These are phyloP conservation scores for Penicillium goetzii DNA, from an alignment of 495 filamentous ascomycete genomes.

Conservation along the genomic window DNA sequence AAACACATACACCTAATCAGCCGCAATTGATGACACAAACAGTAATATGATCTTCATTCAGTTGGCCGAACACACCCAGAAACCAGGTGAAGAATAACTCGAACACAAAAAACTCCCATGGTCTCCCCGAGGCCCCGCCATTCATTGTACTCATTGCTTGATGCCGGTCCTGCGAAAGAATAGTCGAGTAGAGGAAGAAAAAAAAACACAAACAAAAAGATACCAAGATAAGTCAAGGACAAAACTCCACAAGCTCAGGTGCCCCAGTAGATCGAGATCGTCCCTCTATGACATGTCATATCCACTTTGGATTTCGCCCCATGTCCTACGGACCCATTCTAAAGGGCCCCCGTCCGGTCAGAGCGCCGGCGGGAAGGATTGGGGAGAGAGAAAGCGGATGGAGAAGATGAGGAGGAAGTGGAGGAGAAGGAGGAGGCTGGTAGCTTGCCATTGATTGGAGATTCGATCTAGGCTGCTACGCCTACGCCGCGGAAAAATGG, in stretches of 20 bases:
- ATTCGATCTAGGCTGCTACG: constrained; percentile 7
- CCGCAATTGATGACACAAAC: background rate
- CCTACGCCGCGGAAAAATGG: background rate
- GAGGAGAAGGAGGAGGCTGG: background rate
- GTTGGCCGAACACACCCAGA: background rate
- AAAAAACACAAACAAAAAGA: background rate
- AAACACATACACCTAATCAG: background rate
- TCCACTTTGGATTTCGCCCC: constrained; percentile 2
- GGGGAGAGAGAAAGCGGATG: constrained; percentile 6
- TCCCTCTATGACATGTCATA: constrained; percentile 8
- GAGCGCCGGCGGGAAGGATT: background rate
- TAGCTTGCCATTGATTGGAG: background rate
- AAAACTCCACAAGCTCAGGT: background rate
- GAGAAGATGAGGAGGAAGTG: background rate
- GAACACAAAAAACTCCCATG: constrained; percentile 34
- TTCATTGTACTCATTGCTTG: constrained; percentile 37
- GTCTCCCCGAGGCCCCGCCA: constrained; percentile 31
- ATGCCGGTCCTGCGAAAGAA: constrained; percentile 21
- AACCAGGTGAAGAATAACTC: constrained; percentile 6
- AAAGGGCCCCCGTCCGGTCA: background rate
- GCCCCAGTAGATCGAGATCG: constrained; percentile 5
- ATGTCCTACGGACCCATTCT: background rate
- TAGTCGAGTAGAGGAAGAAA: constrained; percentile 6
- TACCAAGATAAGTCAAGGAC: background rate
- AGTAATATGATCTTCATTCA: constrained; percentile 6